Percentiles rank a stretch among this genome's conserved stretches.
These are phyloP conservation scores for Asterophora parasitica DNA, from an alignment of 768 basidiomycete genomes.

Conservation along the genomic window DNA sequence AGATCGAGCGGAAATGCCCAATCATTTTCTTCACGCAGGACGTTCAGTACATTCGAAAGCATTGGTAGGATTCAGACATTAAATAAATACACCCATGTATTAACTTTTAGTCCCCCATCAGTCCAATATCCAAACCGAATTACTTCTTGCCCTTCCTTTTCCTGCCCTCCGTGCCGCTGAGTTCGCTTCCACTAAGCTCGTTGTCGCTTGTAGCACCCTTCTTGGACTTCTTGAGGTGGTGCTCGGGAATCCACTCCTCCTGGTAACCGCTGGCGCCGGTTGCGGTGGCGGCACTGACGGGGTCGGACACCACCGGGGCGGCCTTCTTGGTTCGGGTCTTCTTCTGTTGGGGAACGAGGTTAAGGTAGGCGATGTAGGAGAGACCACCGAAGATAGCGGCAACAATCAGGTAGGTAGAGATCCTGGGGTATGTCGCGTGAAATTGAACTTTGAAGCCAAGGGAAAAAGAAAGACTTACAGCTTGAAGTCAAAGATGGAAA, in stretches of 20 bases:
- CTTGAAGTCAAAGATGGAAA: conserved; percentile 75
- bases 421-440: conserved; percentile 23
- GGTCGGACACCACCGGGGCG: conserved; percentile 42
- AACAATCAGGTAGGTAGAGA: conserved; percentile 71
- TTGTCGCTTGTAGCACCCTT: conserved; percentile 53
- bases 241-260: conserved; percentile 92
- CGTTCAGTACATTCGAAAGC: too few relatives aligned
- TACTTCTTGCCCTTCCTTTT: conserved; percentile 50
- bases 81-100: conserved; percentile 12
- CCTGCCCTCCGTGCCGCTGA: conserved; percentile 59
- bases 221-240: conserved; percentile 71
- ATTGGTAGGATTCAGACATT: neutral
- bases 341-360: conserved; percentile 63
- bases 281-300: conserved; percentile 55
- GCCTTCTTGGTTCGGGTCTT: conserved; percentile 47
- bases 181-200: conserved; percentile 62
- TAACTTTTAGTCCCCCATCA: conserved; percentile 5
- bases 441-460: neutral
- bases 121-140: neutral
- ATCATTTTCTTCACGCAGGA: too few relatives aligned
- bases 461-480: conserved; percentile 45
- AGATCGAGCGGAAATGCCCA: neutral
- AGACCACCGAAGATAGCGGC: conserved; percentile 56
- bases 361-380: conserved; percentile 59
- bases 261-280: conserved; percentile 69